Evolutionary conservation across 306 rosid genomes (phyloP), one percentile per base, ranked within the genome.

Genomic region (Hylodesmum podocarpum): DNA sequence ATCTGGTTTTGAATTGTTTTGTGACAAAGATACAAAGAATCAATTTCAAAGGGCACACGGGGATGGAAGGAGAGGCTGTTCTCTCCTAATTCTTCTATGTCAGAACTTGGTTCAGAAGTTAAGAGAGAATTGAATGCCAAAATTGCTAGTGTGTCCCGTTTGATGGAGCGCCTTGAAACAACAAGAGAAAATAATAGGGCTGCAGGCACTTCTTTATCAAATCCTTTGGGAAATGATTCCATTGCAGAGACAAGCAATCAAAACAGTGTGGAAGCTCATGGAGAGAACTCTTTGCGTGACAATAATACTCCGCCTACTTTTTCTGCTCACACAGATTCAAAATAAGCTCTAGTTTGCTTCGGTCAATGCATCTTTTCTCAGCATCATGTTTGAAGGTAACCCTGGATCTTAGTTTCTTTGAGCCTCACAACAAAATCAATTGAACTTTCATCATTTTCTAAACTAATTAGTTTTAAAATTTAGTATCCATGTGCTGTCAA

Each of bases 51-150:
- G 89, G 87, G 92, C 73, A 86, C 96, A 1, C 86, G 91, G 83
- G 96, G 91, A 67, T 90, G 96, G 94, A 90, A 89, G 82, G 96
- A 93, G 79, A 85, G 87, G 88, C 81, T 93, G 78, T 90, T 93
- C 85, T 89, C 94, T 69, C 91, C 90, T 29, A 82, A 44, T 73
- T 27, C 86, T 78, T 86, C 96, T 21, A 63, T 90, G 87, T 81
- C 97, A 0, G 96, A 86, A 69, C 71, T 86, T 55, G 84, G 93
- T 58, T 78, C 96, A 36, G 92, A 90, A 41, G 94, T 84, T 62
- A 87, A 73, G 70, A 83, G 91, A 78, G 97, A 93, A 81, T 87
- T 90, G 72, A 87, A 78, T 78, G 89, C 92, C 11, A 91, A 93
- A 85, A 86, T 93, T 47, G 89, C 96, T 66, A 85, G 83, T 59